A percentile compares a stretch with the other conserved stretches of the same genome.
Conservation (phyloP, 2,329 filamentous ascomycete genomes). For the Phaeosphaeria sp. region DNA sequence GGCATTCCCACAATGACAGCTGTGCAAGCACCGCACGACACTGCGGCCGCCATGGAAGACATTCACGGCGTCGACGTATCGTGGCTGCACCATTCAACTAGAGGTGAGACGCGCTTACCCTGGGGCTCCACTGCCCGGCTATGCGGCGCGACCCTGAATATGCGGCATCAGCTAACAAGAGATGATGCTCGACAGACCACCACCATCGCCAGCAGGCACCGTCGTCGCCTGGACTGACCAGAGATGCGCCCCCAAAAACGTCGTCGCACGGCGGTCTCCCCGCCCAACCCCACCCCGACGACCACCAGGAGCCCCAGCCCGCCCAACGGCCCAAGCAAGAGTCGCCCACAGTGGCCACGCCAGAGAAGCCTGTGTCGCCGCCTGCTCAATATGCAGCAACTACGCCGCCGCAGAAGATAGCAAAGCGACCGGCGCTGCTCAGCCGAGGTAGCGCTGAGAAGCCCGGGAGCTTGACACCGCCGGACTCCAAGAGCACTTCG, state of each 20-base stretch:
- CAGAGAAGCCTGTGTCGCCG: conserved; percentile 36
- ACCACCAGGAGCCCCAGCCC: conserved; percentile 9
- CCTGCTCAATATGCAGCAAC: conserved; percentile 24
- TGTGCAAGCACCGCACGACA: conserved; percentile 25
- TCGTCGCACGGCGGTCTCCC: conserved; percentile 43
- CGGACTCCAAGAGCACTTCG: conserved; percentile 34
- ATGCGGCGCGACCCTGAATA: conserved; percentile 18
- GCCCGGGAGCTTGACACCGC: conserved; percentile 33
- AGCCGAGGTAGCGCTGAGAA: conserved; percentile 51
- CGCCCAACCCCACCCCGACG: conserved; percentile 18
- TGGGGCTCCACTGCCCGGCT: conserved; percentile 12
- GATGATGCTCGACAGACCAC: conserved; percentile 33
- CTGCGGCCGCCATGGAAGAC: conserved; percentile 69
- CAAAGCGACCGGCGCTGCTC: conserved; percentile 52
- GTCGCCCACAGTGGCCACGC: neutral
- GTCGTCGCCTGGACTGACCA: conserved; percentile 42
- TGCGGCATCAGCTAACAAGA: conserved; percentile 25
- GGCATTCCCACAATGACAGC: conserved; percentile 35
- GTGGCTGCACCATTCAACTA: conserved; percentile 86
- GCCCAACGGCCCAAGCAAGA: neutral
- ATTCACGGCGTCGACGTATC: conserved; percentile 85
- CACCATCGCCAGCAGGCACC: conserved; percentile 47
- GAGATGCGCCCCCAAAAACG: conserved; percentile 44
- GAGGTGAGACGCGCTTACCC: conserved; percentile 66
- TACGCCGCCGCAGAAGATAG: conserved; percentile 34